Percentiles rank a stretch among this genome's conserved stretches.
Evolutionary conservation across 2,329 filamentous ascomycete genomes (phyloP).

Genomic region (Exophiala phaeomuriformis): DNA sequence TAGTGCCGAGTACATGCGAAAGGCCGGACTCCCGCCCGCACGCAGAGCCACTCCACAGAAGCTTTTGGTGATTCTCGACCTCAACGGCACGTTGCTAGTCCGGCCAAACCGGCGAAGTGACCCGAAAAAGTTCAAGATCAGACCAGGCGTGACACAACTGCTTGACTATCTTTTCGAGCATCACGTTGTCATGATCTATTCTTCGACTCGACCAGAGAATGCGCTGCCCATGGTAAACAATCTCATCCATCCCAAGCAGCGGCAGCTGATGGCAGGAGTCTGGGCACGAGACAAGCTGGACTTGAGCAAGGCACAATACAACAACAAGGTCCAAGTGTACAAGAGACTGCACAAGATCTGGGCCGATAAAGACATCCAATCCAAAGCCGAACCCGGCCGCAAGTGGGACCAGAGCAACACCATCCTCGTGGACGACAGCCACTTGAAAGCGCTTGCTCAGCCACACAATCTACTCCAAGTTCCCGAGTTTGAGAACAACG

Average conservation of each 20-base stretch:
- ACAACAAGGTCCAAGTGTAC: constrained; percentile 72
- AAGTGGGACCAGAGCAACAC: constrained; percentile 79
- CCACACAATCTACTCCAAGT: constrained; percentile 76
- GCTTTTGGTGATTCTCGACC: constrained; percentile 77
- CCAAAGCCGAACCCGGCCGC: constrained; percentile 32
- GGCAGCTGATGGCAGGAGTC: constrained; percentile 53
- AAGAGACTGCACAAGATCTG: constrained; percentile 74
- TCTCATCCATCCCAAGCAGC: constrained; percentile 52
- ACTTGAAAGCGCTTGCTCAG: constrained; percentile 71
- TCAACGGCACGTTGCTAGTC: constrained; percentile 83
- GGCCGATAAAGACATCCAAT: constrained; percentile 44
- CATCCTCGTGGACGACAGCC: constrained; percentile 77
- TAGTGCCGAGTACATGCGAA: constrained; percentile 52
- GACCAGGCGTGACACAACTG: constrained; percentile 63
- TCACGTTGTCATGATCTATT: constrained; percentile 84
- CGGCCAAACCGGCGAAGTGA: constrained; percentile 50
- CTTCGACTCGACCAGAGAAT: constrained; percentile 69
- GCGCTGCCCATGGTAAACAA: constrained; percentile 60
- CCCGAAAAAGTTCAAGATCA: constrained; percentile 52
- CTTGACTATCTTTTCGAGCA: constrained; percentile 64
- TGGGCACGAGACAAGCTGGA: constrained; percentile 75
- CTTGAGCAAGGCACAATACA: constrained; percentile 58
- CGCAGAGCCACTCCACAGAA: constrained; percentile 46
- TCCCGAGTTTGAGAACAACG: constrained; percentile 59
- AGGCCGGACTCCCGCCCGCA: constrained; percentile 43